phyloP scores from a whole-genome alignment of 805 yeast genomes.

The Metschnikowia lunata region DNA sequence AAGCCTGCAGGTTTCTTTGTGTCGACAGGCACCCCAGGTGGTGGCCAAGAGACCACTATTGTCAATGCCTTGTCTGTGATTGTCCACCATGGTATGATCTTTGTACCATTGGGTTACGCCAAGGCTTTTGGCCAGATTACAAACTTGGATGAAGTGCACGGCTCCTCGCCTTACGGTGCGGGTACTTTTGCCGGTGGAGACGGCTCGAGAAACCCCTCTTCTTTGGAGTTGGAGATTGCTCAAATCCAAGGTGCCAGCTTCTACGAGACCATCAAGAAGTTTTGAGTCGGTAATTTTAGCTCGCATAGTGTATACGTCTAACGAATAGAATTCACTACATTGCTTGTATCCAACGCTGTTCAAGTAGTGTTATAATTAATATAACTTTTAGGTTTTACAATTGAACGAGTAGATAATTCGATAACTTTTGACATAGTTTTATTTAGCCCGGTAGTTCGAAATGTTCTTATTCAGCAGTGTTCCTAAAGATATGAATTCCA shows the following conservation, averaged over 20 bases:
- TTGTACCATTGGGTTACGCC: conserved; percentile 20
- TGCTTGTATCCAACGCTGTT: too few species aligned
- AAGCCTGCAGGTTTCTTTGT: conserved; percentile 18
- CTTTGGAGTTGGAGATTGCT: conserved; percentile 22
- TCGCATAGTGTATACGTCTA: too few species aligned
- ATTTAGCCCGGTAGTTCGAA: too few species aligned
- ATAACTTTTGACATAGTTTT: too few species aligned
- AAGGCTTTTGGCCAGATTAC: conserved; percentile 18
- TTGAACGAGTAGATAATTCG: too few species aligned
- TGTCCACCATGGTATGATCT: conserved; percentile 20
- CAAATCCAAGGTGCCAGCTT: conserved; percentile 18
- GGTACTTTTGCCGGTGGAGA: conserved; percentile 19
- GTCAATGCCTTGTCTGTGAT: conserved; percentile 18
- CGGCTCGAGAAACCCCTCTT: conserved; percentile 19
- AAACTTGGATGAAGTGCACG: conserved; percentile 18
- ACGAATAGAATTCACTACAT: too few species aligned
- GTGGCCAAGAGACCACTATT: conserved; percentile 20
- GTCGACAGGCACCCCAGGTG: conserved; percentile 16
- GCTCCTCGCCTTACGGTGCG: conserved; percentile 19
- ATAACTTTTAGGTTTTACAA: too few species aligned
- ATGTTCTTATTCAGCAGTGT: too few species aligned
- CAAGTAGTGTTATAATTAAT: too few species aligned
- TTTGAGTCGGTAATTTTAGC: conserved; percentile 2
- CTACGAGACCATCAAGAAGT: conserved; percentile 18
- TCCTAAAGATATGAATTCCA: too few species aligned